phyloP scores from a whole-genome alignment of 495 filamentous ascomycete species.

The Xylaria sp. region DNA sequence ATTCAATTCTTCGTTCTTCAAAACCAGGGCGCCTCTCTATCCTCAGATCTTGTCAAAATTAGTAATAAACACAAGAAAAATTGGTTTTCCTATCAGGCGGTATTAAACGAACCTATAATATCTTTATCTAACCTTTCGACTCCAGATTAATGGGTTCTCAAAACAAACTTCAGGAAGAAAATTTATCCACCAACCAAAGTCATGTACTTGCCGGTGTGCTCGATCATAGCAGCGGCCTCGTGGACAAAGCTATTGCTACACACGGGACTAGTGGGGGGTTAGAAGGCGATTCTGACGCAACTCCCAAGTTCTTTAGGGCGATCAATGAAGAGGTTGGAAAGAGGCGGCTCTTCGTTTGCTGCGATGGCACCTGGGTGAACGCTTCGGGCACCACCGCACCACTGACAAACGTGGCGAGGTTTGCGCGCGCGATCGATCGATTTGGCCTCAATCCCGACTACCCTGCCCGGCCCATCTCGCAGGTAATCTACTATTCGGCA shows the following conservation, averaged over 20 bases:
- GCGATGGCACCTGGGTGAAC: conserved; percentile 23
- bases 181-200: conserved; percentile 1
- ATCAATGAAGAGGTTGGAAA: conserved; percentile 15
- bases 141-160: conserved; percentile 1
- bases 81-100: not conserved
- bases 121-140: not conserved
- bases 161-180: not conserved
- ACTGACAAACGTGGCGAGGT: conserved; percentile 16
- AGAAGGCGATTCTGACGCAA: not conserved
- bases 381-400: conserved; percentile 13
- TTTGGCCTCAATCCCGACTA: conserved; percentile 15
- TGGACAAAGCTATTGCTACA: not conserved
- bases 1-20: not conserved
- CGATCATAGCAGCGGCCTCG: conserved; percentile 8
- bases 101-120: not conserved
- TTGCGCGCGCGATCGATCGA: conserved; percentile 17
- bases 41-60: not conserved
- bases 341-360: conserved; percentile 23
- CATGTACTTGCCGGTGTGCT: conserved; percentile 3
- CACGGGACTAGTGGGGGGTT: not conserved
- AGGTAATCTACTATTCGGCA: conserved; percentile 20
- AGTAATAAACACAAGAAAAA: not conserved
- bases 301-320: conserved; percentile 6
- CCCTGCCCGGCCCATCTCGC: not conserved
- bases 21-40: not conserved